These are phyloP conservation scores for Phytopythium kandeliae DNA, from an alignment of 352 stramenopile species.

Conservation along the genomic window DNA sequence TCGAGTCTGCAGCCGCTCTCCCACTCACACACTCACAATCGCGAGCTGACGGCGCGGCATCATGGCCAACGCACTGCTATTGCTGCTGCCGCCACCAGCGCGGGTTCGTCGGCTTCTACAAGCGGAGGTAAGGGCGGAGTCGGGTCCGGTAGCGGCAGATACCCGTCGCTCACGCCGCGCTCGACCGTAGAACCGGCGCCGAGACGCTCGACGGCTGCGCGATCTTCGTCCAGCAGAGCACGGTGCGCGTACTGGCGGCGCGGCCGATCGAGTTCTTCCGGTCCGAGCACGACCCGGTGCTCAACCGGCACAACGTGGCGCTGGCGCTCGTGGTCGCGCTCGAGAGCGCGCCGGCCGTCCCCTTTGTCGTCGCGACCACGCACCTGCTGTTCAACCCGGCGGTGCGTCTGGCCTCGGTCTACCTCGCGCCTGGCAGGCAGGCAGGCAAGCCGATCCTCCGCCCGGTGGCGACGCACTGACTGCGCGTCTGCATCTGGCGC, in stretches of 20 bases:
- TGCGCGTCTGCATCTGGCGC: no score
- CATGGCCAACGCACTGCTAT: no score
- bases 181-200: conserved; percentile 32
- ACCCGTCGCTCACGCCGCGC: no score
- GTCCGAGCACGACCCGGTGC: conserved; percentile 25
- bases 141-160: no score
- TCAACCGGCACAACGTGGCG: conserved; percentile 60
- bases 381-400: conserved; percentile 71
- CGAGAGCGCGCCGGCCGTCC: conserved; percentile 12
- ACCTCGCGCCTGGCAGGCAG: no score
- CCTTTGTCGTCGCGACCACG: conserved; percentile 56
- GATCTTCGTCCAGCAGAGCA: conserved; percentile 48
- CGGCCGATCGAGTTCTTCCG: conserved; percentile 43
- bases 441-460: no score
- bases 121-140: conserved; percentile 49
- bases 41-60: no score
- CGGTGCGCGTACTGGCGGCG: conserved; percentile 36
- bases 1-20: no score
- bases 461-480: no score
- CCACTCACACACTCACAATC: no score
- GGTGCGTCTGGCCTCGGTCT: no score
- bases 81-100: conserved; percentile 8
- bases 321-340: conserved; percentile 39
- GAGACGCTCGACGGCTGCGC: conserved; percentile 57
- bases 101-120: conserved; percentile 48